Base-by-base conservation (phyloP, 805 yeast genomes). In the Candida tammaniensis region DNA sequence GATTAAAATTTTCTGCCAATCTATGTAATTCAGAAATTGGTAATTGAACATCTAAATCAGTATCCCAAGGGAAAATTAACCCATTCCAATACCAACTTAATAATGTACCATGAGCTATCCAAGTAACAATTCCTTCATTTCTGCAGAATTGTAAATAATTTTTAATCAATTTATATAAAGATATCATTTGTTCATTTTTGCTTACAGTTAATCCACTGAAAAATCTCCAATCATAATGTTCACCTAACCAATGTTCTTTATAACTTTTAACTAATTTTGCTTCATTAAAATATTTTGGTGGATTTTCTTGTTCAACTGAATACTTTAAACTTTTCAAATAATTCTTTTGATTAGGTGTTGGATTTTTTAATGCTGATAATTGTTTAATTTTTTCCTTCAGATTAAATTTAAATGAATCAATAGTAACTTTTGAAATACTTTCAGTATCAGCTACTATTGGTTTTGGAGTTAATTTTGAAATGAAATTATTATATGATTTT, bases 21-120 rank as follows among this genome's bases (percentile, higher is more conserved):
- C 50, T 49, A 39, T 66, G 61, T 40, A 79, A 50, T 25, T 74
- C 72, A 10, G 42, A 52, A 38, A 74, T 59, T 1, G 86, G 75
- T 64, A 80, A 69, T 44, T 80, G 82, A 17, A 80, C 78, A 57
- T 80, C 87, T 32, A 76, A 57, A 51, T 80, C 87, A 36, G 68
- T 64, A 50, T 80, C 87, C 84, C 85, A 80, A 1, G 84, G 82
- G 52, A 80, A 68, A 5, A 65, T 58, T 35, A 74, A 43, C 0
- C 86, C 85, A 48, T 78, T 77, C 74, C 83, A 77, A 43, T 75
- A 61, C 75, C 83, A 78, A 8, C 82, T 77, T 24, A 78, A 61
- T 42, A 80, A 59, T 1, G 82, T 61, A 2, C 87, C 87, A 50
- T 80, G 85, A 1, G 82, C 82, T 6, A 79, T 60, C 85, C 82